Base-by-base conservation (phyloP, 352 stramenopile species). In the Phytophthora ohioensis region DNA sequence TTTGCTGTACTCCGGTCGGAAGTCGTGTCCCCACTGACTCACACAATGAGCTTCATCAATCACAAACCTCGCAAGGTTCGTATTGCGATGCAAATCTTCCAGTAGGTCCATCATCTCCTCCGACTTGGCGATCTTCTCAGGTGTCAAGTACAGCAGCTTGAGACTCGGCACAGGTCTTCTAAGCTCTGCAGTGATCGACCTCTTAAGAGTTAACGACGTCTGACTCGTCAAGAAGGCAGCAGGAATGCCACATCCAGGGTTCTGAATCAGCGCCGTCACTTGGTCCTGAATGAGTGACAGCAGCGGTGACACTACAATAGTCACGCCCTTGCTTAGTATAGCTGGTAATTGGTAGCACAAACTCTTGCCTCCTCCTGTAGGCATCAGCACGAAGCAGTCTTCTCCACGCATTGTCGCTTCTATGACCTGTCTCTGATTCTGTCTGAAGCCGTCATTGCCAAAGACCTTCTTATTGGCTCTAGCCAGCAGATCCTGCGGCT, bases 271-370 rank as follows among this genome's bases (percentile, higher is more conserved):
- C 35, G 85, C 78, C 11, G 80, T 95, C 17, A 97, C 87, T 73
- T 99, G 97, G 78, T 99, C 96, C 54, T 97, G 82, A 42, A 99
- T 99, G 5, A 99, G 77, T 38, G 94, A 98, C 13, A 98, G 62
- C 42, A 99, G 64, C 17, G 96, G 96, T 2, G 93, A 98, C 55
- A 99, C 87, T 1, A 99, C 95, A 38, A 99, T 82, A 0, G 95
- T 98, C 38, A 99, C 79, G 10, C 89, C 85, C 0, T 78, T 73
- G 3, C 80, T 82, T 1, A 94, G 71, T 30, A 94, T 78, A 0
- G 86, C 86, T 12, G 86, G 86, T 2, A 92, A 69, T 75, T 99
- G 91, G 68, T 98, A 98, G 59, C 89, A 98, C 11, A 99, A 75
- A 67, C 87, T 95, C 73, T 97, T 97, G 66, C 91, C 91, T n/a